Percentiles rank a stretch among this genome's conserved stretches.
These are phyloP conservation scores for Stephanodiscus triporus DNA, from an alignment of 108 stramenopile species.

Conservation along the genomic window DNA sequence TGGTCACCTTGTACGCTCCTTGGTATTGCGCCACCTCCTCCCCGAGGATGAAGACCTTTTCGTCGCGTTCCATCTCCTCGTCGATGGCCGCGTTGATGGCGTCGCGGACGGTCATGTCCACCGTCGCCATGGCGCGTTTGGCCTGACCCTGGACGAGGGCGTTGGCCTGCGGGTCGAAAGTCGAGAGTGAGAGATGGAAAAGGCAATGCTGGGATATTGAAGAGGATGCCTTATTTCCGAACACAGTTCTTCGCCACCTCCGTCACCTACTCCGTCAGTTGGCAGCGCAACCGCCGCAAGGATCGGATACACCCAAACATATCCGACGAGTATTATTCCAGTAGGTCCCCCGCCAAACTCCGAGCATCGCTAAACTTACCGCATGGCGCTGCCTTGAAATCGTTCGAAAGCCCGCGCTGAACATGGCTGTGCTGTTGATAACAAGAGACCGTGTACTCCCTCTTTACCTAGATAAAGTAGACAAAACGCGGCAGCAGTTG, in stretches of 20 bases:
- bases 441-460: no score
- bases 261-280: no score
- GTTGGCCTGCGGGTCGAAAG: conserved; percentile 3
- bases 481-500: no score
- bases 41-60: conserved; percentile 91
- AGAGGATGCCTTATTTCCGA: not conserved
- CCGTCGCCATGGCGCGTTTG: conserved; percentile 66
- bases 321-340: no score
- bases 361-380: conserved; percentile 17
- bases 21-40: conserved; percentile 99
- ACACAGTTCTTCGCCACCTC: no score
- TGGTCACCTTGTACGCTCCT: conserved; percentile 99
- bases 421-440: conserved; percentile 18
- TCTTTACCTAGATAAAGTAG: no score
- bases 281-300: no score
- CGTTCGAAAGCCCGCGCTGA: conserved; percentile 33
- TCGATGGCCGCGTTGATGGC: conserved; percentile 97
- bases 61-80: conserved; percentile 98
- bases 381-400: conserved; percentile 36
- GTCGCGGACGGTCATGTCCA: conserved; percentile 94
- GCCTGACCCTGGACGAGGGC: conserved; percentile 13
- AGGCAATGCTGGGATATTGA: not conserved
- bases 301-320: not conserved
- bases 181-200: not conserved
- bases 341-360: not conserved